Conservation (phyloP, 1,284 basidiomycete genomes). For the Wolfiporia cocos region DNA sequence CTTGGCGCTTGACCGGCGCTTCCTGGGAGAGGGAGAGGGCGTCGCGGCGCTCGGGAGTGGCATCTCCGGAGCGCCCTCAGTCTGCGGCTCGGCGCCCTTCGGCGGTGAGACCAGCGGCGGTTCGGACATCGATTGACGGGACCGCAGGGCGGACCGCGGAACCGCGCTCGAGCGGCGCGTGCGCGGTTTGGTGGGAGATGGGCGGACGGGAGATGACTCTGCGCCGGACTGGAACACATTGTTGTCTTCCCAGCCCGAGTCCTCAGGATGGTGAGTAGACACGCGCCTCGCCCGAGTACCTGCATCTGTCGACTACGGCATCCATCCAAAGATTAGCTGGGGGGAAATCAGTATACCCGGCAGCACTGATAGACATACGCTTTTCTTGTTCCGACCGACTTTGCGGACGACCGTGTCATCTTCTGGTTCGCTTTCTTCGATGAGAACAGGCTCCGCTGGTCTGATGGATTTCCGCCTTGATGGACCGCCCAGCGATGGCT, state of each 20-base stretch:
- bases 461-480: conserved; percentile 32
- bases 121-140: conserved; percentile 65
- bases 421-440: conserved; percentile 77
- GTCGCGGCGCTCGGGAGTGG: no score
- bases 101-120: conserved; percentile 43
- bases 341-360: background rate
- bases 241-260: conserved; percentile 83
- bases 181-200: conserved; percentile 48
- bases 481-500: conserved; percentile 54
- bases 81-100: no score
- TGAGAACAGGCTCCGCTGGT: conserved; percentile 37
- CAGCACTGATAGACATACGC: conserved; percentile 30
- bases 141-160: conserved; percentile 22
- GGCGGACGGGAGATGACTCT: conserved; percentile 65
- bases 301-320: conserved; percentile 39
- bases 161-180: conserved; percentile 37
- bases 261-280: conserved; percentile 36
- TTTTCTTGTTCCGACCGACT: conserved; percentile 53
- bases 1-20: conserved; percentile 3
- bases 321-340: conserved; percentile 3
- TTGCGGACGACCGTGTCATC: conserved; percentile 59
- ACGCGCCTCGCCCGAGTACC: conserved; percentile 45
- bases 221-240: conserved; percentile 81
- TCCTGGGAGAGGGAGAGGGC: no score
- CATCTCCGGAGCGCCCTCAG: no score